These are phyloP conservation scores for Apiospora koreana DNA, from an alignment of 2,329 filamentous ascomycete genomes.

Conservation along the genomic window DNA sequence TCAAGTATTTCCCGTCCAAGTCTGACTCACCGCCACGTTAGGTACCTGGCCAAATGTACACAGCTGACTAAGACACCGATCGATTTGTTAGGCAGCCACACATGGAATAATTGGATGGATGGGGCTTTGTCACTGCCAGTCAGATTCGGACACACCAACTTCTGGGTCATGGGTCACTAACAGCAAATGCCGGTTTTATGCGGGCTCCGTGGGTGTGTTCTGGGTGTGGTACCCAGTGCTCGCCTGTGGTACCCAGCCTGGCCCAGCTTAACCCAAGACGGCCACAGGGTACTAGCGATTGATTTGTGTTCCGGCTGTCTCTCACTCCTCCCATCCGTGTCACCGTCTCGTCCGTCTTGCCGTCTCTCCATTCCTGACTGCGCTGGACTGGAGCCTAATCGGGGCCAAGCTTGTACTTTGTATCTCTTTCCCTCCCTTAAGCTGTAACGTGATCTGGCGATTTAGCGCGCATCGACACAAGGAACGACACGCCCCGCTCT, in stretches of 20 bases:
- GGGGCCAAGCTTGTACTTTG: not conserved
- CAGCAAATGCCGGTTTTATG: slow-evolving; percentile 13
- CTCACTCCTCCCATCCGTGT: not conserved
- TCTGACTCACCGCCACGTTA: slow-evolving; percentile 4
- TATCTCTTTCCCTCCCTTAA: not conserved
- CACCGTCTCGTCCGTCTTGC: not conserved
- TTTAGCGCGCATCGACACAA: slow-evolving; percentile 10
- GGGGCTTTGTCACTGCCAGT: not conserved
- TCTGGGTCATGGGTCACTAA: not conserved
- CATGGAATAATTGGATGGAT: not conserved
- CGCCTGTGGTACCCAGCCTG: no score
- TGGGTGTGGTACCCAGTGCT: not conserved
- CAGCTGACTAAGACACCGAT: not conserved
- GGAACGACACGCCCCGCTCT: not conserved
- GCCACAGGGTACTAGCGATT: not conserved
- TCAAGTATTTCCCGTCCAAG: not conserved
- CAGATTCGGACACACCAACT: slow-evolving; percentile 14
- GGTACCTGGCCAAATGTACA: slow-evolving; percentile 1
- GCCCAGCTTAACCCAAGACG: no score
- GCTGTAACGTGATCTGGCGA: slow-evolving; percentile 18
- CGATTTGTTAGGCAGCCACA: slow-evolving; percentile 16
- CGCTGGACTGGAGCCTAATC: not conserved
- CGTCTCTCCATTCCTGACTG: no score
- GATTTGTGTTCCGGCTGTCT: slow-evolving; percentile 1
- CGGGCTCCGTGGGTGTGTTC: not conserved